Conservation (phyloP, 116 monocot species). For the Trichopus zeylanicus region DNA sequence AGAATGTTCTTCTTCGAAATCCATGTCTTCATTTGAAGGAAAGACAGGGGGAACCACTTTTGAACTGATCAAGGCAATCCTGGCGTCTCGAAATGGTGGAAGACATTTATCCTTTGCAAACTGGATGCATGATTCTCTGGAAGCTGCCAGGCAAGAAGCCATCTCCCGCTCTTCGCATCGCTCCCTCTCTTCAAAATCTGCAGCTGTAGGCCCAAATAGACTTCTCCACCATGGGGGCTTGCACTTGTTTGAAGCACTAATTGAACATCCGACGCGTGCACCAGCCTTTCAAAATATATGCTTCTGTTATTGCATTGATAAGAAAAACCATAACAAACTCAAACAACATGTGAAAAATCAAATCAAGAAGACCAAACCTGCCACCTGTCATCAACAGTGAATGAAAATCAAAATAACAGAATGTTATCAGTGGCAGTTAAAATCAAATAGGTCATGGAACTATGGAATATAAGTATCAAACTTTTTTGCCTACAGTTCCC, state of each 20-base stretch:
- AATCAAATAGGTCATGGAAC: no score
- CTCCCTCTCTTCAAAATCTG: constrained; percentile 62
- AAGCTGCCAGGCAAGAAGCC: constrained; percentile 47
- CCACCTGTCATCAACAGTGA: no score
- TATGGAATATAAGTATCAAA: no score
- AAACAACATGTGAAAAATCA: no score
- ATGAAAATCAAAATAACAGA: no score
- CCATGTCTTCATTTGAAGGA: not conserved
- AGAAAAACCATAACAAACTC: no score
- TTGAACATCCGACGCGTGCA: constrained; percentile 73
- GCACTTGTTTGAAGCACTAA: constrained; percentile 83
- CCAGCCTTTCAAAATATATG: no score
- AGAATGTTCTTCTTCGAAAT: not conserved
- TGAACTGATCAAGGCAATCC: constrained; percentile 23
- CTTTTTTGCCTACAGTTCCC: no score
- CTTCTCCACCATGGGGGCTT: constrained; percentile 85
- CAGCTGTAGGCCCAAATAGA: constrained; percentile 27
- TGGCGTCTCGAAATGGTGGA: constrained; percentile 63
- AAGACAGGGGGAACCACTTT: not conserved
- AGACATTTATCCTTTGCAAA: constrained; percentile 76
- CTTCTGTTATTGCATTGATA: no score
- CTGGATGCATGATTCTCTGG: constrained; percentile 48
- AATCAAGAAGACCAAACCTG: no score
- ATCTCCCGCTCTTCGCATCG: constrained; percentile 79
- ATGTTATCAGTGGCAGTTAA: no score